Conservation (phyloP, 371 early-diverging fungal species). For the Dinochytrium kinnereticum region DNA sequence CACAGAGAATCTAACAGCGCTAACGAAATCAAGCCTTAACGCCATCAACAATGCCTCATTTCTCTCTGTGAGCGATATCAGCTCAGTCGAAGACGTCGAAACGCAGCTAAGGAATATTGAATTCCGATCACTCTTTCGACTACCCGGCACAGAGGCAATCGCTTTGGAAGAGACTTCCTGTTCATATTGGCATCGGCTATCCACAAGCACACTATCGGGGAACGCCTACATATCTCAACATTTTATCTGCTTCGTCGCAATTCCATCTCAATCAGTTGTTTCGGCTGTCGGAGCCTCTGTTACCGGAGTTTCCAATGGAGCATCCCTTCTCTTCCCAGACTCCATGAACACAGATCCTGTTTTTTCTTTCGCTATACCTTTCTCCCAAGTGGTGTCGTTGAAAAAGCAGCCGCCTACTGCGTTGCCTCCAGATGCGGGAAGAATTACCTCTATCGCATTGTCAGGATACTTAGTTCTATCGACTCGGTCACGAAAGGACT, state of each 20-base stretch:
- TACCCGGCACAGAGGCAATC: slow-evolving; percentile 52
- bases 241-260: slow-evolving; percentile 47
- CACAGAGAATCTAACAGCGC: background rate
- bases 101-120: slow-evolving; percentile 52
- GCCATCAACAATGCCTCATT: background rate
- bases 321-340: slow-evolving; percentile 44
- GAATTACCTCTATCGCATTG: slow-evolving; percentile 33
- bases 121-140: slow-evolving; percentile 51
- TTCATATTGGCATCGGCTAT: slow-evolving; percentile 44
- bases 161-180: slow-evolving; percentile 49
- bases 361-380: slow-evolving; percentile 49
- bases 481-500: slow-evolving; percentile 46
- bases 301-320: background rate
- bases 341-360: slow-evolving; percentile 39
- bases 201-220: slow-evolving; percentile 39
- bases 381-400: slow-evolving; percentile 54
- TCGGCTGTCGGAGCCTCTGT: slow-evolving; percentile 14
- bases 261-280: slow-evolving; percentile 22
- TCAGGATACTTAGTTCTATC: slow-evolving; percentile 54
- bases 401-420: slow-evolving; percentile 57
- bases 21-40: background rate
- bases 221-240: slow-evolving; percentile 53
- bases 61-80: background rate
- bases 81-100: slow-evolving; percentile 45
- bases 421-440: slow-evolving; percentile 20